These are phyloP conservation scores for Neonectria magnoliae DNA, from an alignment of 2,329 filamentous ascomycete genomes.

Conservation along the genomic window DNA sequence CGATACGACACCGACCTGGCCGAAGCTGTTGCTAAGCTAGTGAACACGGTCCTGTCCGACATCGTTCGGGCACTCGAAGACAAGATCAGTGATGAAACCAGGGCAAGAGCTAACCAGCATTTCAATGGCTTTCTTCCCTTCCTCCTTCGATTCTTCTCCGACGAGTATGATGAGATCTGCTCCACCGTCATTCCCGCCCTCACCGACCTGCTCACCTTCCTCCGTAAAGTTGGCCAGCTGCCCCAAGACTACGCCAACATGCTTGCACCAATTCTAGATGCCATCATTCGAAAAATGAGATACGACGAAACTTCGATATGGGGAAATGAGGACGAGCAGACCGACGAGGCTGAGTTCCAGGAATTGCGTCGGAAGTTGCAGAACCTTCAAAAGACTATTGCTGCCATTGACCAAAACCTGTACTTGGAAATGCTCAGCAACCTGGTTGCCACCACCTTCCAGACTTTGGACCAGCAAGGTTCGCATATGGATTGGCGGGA, in stretches of 20 bases:
- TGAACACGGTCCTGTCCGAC: constrained; percentile 89
- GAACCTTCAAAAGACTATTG: constrained; percentile 90
- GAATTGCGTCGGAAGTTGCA: constrained; percentile 91
- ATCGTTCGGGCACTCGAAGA: constrained; percentile 88
- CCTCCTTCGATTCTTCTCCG: constrained; percentile 92
- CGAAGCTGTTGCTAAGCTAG: constrained; percentile 93
- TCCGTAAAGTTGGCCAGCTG: constrained; percentile 82
- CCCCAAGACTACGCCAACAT: constrained; percentile 81
- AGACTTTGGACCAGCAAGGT: constrained; percentile 78
- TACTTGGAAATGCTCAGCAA: constrained; percentile 91
- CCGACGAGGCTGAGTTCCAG: constrained; percentile 96
- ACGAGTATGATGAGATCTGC: constrained; percentile 98
- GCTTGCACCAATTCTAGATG: constrained; percentile 87
- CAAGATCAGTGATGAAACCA: constrained; percentile 69
- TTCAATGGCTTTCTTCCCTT: constrained; percentile 87
- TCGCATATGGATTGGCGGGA: constrained; percentile 91
- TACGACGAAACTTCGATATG: constrained; percentile 95
- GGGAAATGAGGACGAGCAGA: constrained; percentile 94
- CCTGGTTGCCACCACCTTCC: constrained; percentile 88
- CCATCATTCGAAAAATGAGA: constrained; percentile 94
- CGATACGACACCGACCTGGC: constrained; percentile 96
- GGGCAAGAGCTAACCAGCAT: constrained; percentile 80
- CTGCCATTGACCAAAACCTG: constrained; percentile 85
- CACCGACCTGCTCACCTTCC: constrained; percentile 89
- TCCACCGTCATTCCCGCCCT: constrained; percentile 94